phyloP scores from a whole-genome alignment of 2,329 filamentous ascomycete genomes.

The Neofusicoccum sp. region DNA sequence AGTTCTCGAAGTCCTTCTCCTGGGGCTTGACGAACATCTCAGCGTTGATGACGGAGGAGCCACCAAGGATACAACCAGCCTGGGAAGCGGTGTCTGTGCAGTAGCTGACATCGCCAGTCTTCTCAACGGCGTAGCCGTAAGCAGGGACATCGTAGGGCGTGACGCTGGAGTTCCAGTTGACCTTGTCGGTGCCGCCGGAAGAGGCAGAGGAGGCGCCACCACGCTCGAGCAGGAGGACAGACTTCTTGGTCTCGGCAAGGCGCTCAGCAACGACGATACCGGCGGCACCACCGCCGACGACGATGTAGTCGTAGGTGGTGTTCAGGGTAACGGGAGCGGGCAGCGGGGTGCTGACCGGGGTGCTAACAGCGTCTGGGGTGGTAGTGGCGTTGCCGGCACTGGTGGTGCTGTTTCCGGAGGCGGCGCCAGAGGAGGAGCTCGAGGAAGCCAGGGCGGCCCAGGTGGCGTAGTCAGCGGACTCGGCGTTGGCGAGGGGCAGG shows the following conservation, averaged over 20 bases:
- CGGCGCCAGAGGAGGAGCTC: constrained; percentile 23
- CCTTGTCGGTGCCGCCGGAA: constrained; percentile 30
- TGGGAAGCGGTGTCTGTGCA: constrained; percentile 38
- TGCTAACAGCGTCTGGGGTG: constrained; percentile 11
- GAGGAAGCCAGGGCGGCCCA: constrained; percentile 35
- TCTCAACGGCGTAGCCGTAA: constrained; percentile 31
- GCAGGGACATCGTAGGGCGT: constrained; percentile 40
- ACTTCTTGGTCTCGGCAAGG: constrained; percentile 38
- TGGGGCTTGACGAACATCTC: constrained; percentile 35
- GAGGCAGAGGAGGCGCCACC: constrained; percentile 36
- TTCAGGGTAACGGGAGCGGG: constrained; percentile 23
- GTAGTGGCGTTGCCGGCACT: constrained; percentile 26
- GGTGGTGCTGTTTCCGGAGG: constrained; percentile 24
- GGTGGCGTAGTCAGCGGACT: constrained; percentile 32
- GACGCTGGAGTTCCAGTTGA: constrained; percentile 37
- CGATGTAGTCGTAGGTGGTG: constrained; percentile 41
- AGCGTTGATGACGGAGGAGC: constrained; percentile 36
- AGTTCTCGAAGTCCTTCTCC: constrained; percentile 31
- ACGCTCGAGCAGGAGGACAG: constrained; percentile 41
- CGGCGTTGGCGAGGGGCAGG: constrained; percentile 28
- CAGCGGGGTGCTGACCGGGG: constrained; percentile 9
- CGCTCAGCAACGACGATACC: constrained; percentile 39
- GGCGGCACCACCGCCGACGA: constrained; percentile 39
- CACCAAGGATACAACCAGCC: constrained; percentile 41
- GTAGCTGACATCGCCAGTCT: constrained; percentile 25